Evolutionary conservation across 129 eudicot species (phyloP).

Genomic region (Oenanthe sinensis): DNA sequence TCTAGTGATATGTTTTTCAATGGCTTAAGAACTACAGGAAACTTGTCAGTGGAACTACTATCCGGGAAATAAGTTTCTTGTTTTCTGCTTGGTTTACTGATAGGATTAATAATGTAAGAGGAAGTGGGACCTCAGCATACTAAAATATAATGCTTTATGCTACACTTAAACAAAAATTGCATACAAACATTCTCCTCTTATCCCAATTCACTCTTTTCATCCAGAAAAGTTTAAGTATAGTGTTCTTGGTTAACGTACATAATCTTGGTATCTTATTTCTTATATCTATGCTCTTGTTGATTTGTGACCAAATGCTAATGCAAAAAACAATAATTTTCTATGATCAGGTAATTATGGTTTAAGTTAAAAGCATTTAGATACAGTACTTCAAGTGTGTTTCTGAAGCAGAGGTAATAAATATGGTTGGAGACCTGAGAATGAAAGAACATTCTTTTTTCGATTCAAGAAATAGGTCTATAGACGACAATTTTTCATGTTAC

Average conservation of each 20-base stretch:
- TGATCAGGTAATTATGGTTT: slow-evolving; percentile 30
- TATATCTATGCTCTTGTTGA: too few species aligned
- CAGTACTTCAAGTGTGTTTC: slow-evolving; percentile 31
- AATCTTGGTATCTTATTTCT: too few species aligned
- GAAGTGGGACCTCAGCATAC: not conserved
- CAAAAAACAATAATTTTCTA: not conserved
- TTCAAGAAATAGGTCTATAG: slow-evolving; percentile 38
- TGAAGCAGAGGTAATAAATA: slow-evolving; percentile 15
- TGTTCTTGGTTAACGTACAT: not conserved
- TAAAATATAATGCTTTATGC: not conserved
- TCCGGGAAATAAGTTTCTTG: not conserved
- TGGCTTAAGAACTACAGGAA: not conserved
- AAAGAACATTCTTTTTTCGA: slow-evolving; percentile 26
- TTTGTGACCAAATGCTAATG: not conserved
- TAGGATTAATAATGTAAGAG: not conserved
- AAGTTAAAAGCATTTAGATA: slow-evolving; percentile 41
- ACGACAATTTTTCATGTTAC: slow-evolving; percentile 40
- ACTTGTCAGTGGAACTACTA: slow-evolving; percentile 1
- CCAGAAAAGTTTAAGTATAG: not conserved
- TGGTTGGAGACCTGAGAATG: slow-evolving; percentile 14
- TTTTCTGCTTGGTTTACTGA: slow-evolving; percentile 11
- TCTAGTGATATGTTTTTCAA: not conserved
- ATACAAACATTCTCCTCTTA: not conserved
- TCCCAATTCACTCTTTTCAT: not conserved
- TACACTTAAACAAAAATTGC: not conserved